Base-by-base conservation (phyloP, 1,284 basidiomycete genomes). In the Hymenochaete sp. region DNA sequence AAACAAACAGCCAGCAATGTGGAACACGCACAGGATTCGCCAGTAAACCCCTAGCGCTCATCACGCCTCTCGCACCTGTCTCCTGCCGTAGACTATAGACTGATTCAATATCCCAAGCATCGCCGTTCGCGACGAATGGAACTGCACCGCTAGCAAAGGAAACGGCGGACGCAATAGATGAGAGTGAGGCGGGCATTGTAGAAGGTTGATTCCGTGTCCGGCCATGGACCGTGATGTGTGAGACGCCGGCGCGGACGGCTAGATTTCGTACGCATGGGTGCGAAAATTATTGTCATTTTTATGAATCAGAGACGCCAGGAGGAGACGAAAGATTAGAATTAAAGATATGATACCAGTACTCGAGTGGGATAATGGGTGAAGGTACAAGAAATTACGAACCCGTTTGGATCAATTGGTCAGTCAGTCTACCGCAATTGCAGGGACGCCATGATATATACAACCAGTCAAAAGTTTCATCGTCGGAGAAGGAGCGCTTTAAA, bases 31-130 rank as follows among this genome's bases (percentile, higher is more conserved):
- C 72, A 39, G 66, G 76, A 62, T 78, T 79, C 3, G 72, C 74
- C n/a, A 78, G 57, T 42, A 79, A 52, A 0, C 76, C 76, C 3
- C 76, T 54, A 0, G 75, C 76, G 40, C 67, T 73, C 76, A 79
- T 79, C 2, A 73, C 72, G 1, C 72, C 75, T 14, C 64, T 56
- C 0, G 70, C 73, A 0, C 70, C 68, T 0, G 70, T 73, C 40
- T 58, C 56, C 4, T 57, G 50, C n/a, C 73, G 53, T 56, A 71
- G 71, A 27, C 50, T 54, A 5, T 57, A 50, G 3, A 67, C 72
- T 44, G 77, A 74, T 13, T 57, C 55, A 9, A 64, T 53, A 7
- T 62, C 64, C 67, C 74, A 79, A 2, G 74, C 61, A 53, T 78
- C 75, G 0, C 76, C 76, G 51, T 78, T 78, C 0, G 71, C 75